phyloP scores from a whole-genome alignment of 495 filamentous ascomycete species.

The Tuber melanosporum region DNA sequence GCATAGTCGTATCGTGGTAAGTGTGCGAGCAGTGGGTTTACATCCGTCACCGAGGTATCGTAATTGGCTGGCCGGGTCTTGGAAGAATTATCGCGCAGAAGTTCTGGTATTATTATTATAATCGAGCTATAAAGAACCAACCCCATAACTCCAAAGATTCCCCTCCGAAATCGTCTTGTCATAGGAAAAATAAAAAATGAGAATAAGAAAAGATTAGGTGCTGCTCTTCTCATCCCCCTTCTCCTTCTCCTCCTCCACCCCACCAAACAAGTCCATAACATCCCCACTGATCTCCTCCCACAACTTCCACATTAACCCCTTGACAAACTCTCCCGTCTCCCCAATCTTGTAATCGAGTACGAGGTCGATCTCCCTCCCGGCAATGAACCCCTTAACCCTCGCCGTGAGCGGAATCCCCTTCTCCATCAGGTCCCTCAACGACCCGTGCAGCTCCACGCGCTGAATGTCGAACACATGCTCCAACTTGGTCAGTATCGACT shows the following conservation, averaged over 20 bases:
- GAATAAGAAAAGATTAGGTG: not conserved
- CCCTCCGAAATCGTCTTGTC: not conserved
- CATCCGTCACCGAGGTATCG: not conserved
- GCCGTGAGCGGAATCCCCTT: conserved; percentile 25
- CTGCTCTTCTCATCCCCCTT: not conserved
- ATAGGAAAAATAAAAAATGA: not conserved
- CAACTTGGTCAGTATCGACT: conserved; percentile 8
- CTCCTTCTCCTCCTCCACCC: not conserved
- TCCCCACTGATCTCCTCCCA: conserved; percentile 21
- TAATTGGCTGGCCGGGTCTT: not conserved
- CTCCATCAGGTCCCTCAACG: conserved; percentile 32
- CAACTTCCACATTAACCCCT: conserved; percentile 13
- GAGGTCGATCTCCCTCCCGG: conserved; percentile 19
- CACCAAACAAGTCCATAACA: conserved; percentile 1
- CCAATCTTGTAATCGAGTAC: conserved; percentile 23
- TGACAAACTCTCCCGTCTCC: conserved; percentile 20
- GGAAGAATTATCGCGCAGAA: not conserved
- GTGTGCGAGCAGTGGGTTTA: not conserved
- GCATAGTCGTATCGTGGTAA: not conserved
- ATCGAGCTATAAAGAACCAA: not conserved
- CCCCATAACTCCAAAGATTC: not conserved
- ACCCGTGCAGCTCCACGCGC: conserved; percentile 28
- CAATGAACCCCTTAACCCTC: conserved; percentile 25
- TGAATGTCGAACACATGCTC: conserved; percentile 20
- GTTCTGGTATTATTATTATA: not conserved